These are phyloP conservation scores for Aspergillus neoniger DNA, from an alignment of 2,329 filamentous ascomycete genomes.

Conservation along the genomic window DNA sequence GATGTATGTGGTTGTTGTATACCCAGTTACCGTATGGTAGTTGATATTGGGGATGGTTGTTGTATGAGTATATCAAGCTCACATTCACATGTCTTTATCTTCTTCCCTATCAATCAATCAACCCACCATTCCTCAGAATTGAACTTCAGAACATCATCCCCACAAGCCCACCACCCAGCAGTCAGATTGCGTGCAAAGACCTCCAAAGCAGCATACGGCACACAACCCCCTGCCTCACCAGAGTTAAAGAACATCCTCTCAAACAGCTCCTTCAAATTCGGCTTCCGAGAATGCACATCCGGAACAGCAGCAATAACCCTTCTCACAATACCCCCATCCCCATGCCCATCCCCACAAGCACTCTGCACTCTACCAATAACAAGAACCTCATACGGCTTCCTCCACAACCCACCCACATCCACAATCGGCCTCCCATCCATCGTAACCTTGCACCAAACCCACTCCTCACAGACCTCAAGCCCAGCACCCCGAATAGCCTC, in stretches of 20 bases:
- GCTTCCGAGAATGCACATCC: slow-evolving; percentile 67
- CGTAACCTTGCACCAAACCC: slow-evolving; percentile 66
- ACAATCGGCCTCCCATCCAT: slow-evolving; percentile 54
- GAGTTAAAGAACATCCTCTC: slow-evolving; percentile 47
- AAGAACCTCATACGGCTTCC: slow-evolving; percentile 64
- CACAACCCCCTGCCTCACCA: not conserved
- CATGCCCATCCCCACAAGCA: no score
- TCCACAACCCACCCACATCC: slow-evolving; percentile 55
- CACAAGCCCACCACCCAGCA: slow-evolving; percentile 63
- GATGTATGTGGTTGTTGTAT: not conserved
- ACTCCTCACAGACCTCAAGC: slow-evolving; percentile 59
- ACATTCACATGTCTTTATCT: no score
- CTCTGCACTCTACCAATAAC: slow-evolving; percentile 42
- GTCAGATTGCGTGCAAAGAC: slow-evolving; percentile 63
- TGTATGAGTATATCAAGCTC: not conserved
- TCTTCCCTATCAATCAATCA: slow-evolving; percentile 1
- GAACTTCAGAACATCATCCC: slow-evolving; percentile 63
- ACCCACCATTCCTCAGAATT: slow-evolving; percentile 58
- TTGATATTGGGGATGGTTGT: not conserved
- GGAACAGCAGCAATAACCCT: slow-evolving; percentile 61
- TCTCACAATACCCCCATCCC: slow-evolving; percentile 35
- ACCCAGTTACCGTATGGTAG: not conserved
- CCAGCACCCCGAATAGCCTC: slow-evolving; percentile 48
- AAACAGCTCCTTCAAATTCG: slow-evolving; percentile 59
- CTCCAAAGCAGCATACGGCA: slow-evolving; percentile 56